Percentiles rank a stretch among this genome's conserved stretches.
These are phyloP conservation scores for Setomelanomma holmii DNA, from an alignment of 2,329 filamentous ascomycete species.

Conservation along the genomic window DNA sequence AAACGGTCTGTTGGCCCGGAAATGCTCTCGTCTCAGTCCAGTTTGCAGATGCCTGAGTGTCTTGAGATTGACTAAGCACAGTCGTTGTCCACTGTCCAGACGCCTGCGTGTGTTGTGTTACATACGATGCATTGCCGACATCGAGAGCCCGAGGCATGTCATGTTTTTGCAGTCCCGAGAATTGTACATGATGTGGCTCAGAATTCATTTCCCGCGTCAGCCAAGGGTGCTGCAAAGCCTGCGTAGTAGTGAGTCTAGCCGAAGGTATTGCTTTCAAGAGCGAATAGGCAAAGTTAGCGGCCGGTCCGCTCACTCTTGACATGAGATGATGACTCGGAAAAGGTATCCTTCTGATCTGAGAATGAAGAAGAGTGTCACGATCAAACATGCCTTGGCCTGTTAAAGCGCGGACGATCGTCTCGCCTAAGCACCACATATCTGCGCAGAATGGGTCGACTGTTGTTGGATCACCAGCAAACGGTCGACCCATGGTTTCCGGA, in stretches of 20 bases:
- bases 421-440: neutral
- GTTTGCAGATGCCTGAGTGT: neutral
- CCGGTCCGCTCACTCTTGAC: neutral
- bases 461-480: neutral
- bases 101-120: neutral
- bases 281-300: neutral
- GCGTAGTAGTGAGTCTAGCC: neutral
- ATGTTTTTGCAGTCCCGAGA: neutral
- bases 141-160: too few relatives aligned
- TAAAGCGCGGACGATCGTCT: neutral
- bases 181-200: too few relatives aligned
- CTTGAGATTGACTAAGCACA: neutral
- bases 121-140: neutral
- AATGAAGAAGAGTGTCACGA: neutral
- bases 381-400: neutral
- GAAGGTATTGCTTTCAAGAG: neutral
- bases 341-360: neutral
- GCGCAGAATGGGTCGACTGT: neutral
- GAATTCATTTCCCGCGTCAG: neutral
- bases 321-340: neutral
- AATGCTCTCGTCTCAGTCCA: too few relatives aligned
- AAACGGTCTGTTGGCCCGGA: too few relatives aligned
- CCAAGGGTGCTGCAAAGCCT: neutral
- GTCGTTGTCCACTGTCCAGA: neutral
- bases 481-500: neutral